Conservation (phyloP, 768 basidiomycete species). For the Glaciozyma martinii region DNA sequence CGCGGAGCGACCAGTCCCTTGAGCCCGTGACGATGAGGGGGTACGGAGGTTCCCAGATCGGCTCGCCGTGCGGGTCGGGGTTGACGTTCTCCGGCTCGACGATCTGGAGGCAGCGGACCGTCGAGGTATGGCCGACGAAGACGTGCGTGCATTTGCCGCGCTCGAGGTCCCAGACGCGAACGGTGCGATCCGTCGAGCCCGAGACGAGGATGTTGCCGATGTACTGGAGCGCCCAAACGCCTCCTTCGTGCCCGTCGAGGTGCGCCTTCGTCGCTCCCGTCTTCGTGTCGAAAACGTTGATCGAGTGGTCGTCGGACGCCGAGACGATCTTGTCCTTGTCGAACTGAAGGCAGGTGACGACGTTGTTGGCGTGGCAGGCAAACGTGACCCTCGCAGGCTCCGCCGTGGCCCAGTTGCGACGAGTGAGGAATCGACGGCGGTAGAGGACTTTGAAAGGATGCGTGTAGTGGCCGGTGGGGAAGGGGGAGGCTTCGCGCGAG, state of each 20-base stretch:
- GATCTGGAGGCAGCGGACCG: slow-evolving; percentile 89
- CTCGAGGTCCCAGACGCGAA: slow-evolving; percentile 75
- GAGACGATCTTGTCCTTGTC: slow-evolving; percentile 91
- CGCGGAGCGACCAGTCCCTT: slow-evolving; percentile 56
- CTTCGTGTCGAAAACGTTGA: slow-evolving; percentile 83
- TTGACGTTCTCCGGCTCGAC: slow-evolving; percentile 81
- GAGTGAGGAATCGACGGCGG: slow-evolving; percentile 75
- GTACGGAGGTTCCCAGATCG: slow-evolving; percentile 53
- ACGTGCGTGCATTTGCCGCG: slow-evolving; percentile 73
- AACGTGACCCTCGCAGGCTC: slow-evolving; percentile 71
- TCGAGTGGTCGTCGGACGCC: slow-evolving; percentile 93
- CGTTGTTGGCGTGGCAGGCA: slow-evolving; percentile 66
- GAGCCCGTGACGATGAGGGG: slow-evolving; percentile 66
- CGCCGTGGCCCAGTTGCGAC: slow-evolving; percentile 60
- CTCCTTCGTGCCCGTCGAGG: slow-evolving; percentile 84
- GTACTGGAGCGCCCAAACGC: slow-evolving; percentile 88
- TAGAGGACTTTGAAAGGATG: slow-evolving; percentile 89
- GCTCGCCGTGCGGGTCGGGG: slow-evolving; percentile 51
- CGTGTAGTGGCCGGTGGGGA: slow-evolving; percentile 38
- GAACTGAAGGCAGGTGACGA: slow-evolving; percentile 93
- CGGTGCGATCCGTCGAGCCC: slow-evolving; percentile 90
- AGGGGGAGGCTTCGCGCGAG: slow-evolving; percentile 21
- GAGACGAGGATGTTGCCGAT: slow-evolving; percentile 66
- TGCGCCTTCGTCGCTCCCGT: slow-evolving; percentile 66
- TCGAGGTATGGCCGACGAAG: slow-evolving; percentile 92